Conservation (phyloP, 352 stramenopile species). For the Phytopythium oedochilum region DNA sequence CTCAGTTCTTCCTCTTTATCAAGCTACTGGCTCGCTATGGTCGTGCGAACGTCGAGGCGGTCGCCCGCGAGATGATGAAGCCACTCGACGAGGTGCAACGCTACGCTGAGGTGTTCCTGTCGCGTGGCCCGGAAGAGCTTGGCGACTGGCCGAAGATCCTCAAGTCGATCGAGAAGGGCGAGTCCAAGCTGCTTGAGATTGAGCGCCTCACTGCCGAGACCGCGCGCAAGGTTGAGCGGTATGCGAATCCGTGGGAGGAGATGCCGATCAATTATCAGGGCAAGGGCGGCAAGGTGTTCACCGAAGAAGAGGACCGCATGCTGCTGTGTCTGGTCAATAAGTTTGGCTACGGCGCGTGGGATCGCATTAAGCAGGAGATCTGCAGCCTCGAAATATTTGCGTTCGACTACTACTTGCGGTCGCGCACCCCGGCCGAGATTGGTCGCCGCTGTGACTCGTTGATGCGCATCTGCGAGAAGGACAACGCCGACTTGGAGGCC, state of each 20-base stretch:
- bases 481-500: slow-evolving; percentile 81
- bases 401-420: slow-evolving; percentile 99
- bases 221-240: slow-evolving; percentile 66
- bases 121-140: slow-evolving; percentile 64
- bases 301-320: slow-evolving; percentile 97
- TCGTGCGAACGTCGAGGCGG: slow-evolving; percentile 64
- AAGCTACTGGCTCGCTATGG: slow-evolving; percentile 80
- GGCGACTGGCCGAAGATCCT: slow-evolving; percentile 81
- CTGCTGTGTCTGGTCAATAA: slow-evolving; percentile 96
- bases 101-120: slow-evolving; percentile 66
- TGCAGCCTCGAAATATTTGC: slow-evolving; percentile 89
- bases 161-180: slow-evolving; percentile 86
- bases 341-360: slow-evolving; percentile 96
- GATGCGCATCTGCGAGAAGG: slow-evolving; percentile 94
- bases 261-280: slow-evolving; percentile 88
- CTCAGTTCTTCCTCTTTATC: slow-evolving; percentile 84
- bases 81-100: slow-evolving; percentile 63
- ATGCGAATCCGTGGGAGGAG: slow-evolving; percentile 81
- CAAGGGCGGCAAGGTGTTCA: slow-evolving; percentile 92
- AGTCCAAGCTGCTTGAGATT: slow-evolving; percentile 85
- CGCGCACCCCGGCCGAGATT: slow-evolving; percentile 93
- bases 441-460: slow-evolving; percentile 94
- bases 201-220: slow-evolving; percentile 78
- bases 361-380: slow-evolving; percentile 97
- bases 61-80: slow-evolving; percentile 82